Evolutionary conservation across 2,329 filamentous ascomycete species (phyloP).

Genomic region (Podosphaera fusca): DNA sequence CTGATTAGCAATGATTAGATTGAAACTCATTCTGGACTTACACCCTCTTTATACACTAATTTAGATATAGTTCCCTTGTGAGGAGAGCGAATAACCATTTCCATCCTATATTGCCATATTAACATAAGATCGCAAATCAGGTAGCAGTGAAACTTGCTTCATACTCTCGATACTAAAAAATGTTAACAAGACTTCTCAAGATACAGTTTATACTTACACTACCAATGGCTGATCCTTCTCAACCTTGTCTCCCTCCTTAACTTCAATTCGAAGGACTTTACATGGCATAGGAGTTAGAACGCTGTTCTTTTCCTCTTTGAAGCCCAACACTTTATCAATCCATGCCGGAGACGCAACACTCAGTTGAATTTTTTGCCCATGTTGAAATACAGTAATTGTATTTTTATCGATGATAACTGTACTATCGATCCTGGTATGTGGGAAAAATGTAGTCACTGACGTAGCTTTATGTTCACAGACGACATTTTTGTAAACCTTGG

Average conservation of each 20-base stretch:
- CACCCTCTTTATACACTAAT: slow-evolving; percentile 51
- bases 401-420: slow-evolving; percentile 44
- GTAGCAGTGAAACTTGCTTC: slow-evolving; percentile 23
- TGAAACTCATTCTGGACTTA: slow-evolving; percentile 21
- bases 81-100: slow-evolving; percentile 59
- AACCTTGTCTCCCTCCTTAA: slow-evolving; percentile 58
- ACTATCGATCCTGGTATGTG: slow-evolving; percentile 54
- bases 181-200: slow-evolving; percentile 9
- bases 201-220: slow-evolving; percentile 30
- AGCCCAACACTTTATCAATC: slow-evolving; percentile 69
- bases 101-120: slow-evolving; percentile 27
- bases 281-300: slow-evolving; percentile 93
- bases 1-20: slow-evolving; percentile 4
- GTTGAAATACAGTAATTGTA: slow-evolving; percentile 57
- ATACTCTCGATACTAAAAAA: slow-evolving; percentile 49
- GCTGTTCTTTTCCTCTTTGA: slow-evolving; percentile 59
- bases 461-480: slow-evolving; percentile 22
- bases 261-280: slow-evolving; percentile 80
- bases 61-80: slow-evolving; percentile 49
- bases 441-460: slow-evolving; percentile 51
- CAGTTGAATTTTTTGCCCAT: slow-evolving; percentile 35
- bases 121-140: background rate
- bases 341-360: slow-evolving; percentile 42
- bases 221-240: slow-evolving; percentile 71
- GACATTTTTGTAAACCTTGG: slow-evolving; percentile 17